A percentile compares a stretch with the other conserved stretches of the same genome.
These are phyloP conservation scores for Phyllosticta capitalensis DNA, from an alignment of 2,329 filamentous ascomycete genomes.

Conservation along the genomic window DNA sequence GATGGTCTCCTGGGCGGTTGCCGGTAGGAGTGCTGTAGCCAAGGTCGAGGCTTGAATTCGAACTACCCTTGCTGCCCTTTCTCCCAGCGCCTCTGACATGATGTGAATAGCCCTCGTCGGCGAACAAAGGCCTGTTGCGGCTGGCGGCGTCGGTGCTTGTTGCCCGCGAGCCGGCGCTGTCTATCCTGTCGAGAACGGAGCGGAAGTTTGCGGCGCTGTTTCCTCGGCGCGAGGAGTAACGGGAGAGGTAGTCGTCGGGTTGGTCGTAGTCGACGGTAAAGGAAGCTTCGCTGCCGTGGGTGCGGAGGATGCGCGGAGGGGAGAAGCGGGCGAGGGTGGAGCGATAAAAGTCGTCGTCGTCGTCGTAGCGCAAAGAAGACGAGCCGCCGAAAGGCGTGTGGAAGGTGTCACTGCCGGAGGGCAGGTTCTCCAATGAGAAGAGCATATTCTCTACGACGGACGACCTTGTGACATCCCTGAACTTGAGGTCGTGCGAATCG, in stretches of 20 bases:
- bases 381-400: conserved; percentile 18
- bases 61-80: conserved; percentile 65
- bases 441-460: conserved; percentile 96
- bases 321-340: conserved; percentile 24
- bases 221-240: conserved; percentile 42
- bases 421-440: conserved; percentile 70
- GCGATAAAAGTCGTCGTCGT: conserved; percentile 32
- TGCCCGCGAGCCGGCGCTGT: conserved; percentile 16
- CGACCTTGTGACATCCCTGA: conserved; percentile 71
- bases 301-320: conserved; percentile 30
- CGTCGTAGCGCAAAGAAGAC: conserved; percentile 31
- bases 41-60: conserved; percentile 55
- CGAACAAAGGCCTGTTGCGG: conserved; percentile 17
- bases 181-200: conserved; percentile 19
- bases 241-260: conserved; percentile 26
- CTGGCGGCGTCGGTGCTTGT: neutral
- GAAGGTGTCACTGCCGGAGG: conserved; percentile 33
- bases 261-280: conserved; percentile 41
- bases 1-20: conserved; percentile 14
- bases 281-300: conserved; percentile 52
- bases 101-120: conserved; percentile 21
- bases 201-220: conserved; percentile 68
- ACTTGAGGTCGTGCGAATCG: conserved; percentile 78
- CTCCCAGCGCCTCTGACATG: conserved; percentile 37
- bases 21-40: conserved; percentile 52